phyloP scores from a whole-genome alignment of 345 rosid genomes.

The Syzygium jambos region DNA sequence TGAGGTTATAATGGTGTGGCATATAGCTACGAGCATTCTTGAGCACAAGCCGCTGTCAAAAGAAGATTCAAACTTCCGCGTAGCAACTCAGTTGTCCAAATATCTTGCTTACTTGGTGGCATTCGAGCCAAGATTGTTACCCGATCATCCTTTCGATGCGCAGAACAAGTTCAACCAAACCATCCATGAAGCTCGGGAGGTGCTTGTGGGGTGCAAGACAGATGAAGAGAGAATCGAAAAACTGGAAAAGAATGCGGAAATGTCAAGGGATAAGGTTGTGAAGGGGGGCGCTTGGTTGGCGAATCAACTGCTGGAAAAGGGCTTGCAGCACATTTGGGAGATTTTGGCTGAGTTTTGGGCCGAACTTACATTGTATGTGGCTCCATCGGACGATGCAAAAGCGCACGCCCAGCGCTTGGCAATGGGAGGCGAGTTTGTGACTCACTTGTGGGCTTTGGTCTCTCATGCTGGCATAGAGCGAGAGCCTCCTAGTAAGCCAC shows the following conservation, averaged over 20 bases:
- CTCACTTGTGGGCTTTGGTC: background rate
- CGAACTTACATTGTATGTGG: background rate
- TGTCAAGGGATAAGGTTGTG: background rate
- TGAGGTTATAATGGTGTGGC: background rate
- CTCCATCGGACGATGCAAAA: background rate
- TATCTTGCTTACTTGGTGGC: background rate
- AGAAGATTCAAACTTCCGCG: background rate
- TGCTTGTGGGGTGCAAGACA: background rate
- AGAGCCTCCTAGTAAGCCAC: background rate
- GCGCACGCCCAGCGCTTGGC: background rate
- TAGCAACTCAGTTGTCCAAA: background rate
- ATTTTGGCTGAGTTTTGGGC: background rate
- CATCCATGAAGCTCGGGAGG: background rate
- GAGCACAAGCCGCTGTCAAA: fast-evolving
- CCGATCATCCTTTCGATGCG: background rate
- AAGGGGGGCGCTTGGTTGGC: background rate
- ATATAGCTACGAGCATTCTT: background rate
- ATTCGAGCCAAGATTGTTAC: background rate
- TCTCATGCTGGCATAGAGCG: background rate
- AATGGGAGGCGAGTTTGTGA: background rate
- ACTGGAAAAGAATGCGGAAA: too few relatives aligned
- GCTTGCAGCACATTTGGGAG: background rate
- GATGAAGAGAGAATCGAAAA: background rate
- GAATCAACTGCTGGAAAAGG: too few relatives aligned
- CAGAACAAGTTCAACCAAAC: background rate